Percentiles rank a stretch among this genome's conserved stretches.
These are phyloP conservation scores for Russula sp. DNA, from an alignment of 768 basidiomycete species.

Conservation along the genomic window DNA sequence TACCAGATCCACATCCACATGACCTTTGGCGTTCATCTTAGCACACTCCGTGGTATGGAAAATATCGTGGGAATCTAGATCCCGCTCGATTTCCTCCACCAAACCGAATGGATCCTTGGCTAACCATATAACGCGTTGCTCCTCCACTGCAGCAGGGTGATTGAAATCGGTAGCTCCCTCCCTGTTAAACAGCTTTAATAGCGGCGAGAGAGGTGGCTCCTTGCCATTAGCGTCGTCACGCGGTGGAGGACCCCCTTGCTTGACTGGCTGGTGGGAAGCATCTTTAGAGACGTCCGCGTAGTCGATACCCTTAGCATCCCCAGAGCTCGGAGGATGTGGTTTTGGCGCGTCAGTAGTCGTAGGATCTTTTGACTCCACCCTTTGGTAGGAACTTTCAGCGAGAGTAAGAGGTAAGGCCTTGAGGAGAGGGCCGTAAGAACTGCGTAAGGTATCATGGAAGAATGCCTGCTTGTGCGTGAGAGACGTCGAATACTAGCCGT, in stretches of 20 bases:
- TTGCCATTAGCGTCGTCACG: background rate
- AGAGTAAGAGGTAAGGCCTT: slow-evolving; percentile 73
- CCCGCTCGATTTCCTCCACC: slow-evolving; percentile 59
- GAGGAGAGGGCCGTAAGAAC: slow-evolving; percentile 78
- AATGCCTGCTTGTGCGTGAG: slow-evolving; percentile 46
- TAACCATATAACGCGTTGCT: slow-evolving; percentile 82
- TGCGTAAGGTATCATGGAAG: slow-evolving; percentile 69
- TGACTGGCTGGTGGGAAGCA: background rate
- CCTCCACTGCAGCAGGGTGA: slow-evolving; percentile 74
- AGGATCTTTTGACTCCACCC: background rate
- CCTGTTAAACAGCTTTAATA: slow-evolving; percentile 33
- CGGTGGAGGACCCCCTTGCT: background rate
- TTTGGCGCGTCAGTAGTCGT: background rate
- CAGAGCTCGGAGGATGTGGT: background rate
- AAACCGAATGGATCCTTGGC: slow-evolving; percentile 71
- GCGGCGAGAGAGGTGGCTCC: slow-evolving; percentile 19
- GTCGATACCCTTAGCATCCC: slow-evolving; percentile 11
- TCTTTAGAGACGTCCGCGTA: slow-evolving; percentile 7
- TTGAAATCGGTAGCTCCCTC: slow-evolving; percentile 57
- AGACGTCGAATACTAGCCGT: background rate
- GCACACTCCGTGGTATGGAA: slow-evolving; percentile 49
- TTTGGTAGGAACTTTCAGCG: slow-evolving; percentile 60
- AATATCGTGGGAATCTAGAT: slow-evolving; percentile 53
- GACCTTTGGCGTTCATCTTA: slow-evolving; percentile 59
- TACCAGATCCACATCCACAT: slow-evolving; percentile 49